Evolutionary conservation across 1,139 yeast genomes (phyloP), one percentile per base, ranked within the genome.

Genomic region (Tardiomyces blankii): DNA sequence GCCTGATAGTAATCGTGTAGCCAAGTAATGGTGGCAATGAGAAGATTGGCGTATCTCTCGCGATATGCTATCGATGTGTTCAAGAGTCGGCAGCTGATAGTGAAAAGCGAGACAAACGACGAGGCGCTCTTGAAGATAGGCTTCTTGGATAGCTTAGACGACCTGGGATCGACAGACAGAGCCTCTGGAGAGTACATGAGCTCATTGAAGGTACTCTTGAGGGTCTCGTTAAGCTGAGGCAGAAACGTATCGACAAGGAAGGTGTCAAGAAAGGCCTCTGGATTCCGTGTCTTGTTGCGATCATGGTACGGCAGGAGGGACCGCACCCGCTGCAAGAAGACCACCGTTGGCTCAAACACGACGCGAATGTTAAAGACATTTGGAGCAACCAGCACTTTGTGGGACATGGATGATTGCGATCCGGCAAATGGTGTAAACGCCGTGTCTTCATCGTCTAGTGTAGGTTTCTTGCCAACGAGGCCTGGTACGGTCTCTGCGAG

Each of bases 311-410:
- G 63, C 51, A 73, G 46, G 56, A 67, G 66, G 41, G 56, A 60
- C 39, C 67, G 68, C 1, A 80, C 68, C 2, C 78, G 73, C 23
- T 78, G 77, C 21, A 75, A 64, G 54, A 81, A 80, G 13, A 75
- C 64, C 44, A 81, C 71, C 30, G 81, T 75, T 44, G 77, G 75
- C 48, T 79, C 86, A 48, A 80, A 62, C 25, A 87, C 74, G 2
- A 85, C 75, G 53, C 93, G 74, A 81, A 88, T 85, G 57, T 88
- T 86, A 64, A 83, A 80, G n/a, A 87, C 74, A 56, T 80, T 80
- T 3, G 87, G 78, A 0, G 84, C 80, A 1, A 85, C 85, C 40
- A 89, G 68, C 1, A 82, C 75, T 49, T 82, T 81, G 46, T 83
- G 81, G 52, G 57, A 50, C 39, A 47, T 46, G 40, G 53, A 51